Conservation (phyloP, 2,329 filamentous ascomycete genomes). For the Botrytis deweyae region DNA sequence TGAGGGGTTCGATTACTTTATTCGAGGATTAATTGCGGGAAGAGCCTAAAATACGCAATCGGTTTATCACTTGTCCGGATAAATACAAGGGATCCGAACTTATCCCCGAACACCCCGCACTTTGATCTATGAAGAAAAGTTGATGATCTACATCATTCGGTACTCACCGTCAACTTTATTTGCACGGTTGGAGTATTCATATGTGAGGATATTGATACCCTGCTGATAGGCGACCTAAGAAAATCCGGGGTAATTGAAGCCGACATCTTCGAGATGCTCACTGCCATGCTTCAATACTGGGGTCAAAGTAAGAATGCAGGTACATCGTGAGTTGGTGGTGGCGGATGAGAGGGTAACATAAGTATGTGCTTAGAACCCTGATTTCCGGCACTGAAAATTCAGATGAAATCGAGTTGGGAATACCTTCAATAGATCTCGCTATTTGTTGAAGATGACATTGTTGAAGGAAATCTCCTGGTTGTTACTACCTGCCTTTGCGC, state of each 20-base stretch:
- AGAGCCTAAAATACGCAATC: neutral
- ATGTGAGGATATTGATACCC: too few relatives aligned
- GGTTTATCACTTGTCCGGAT: conserved; percentile 9
- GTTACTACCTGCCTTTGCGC: neutral
- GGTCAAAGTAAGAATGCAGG: neutral
- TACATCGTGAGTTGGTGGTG: neutral
- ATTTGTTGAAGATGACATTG: neutral
- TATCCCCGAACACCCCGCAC: neutral
- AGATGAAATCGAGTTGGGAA: neutral
- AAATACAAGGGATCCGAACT: conserved; percentile 1
- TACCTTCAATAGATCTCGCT: neutral
- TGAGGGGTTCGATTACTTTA: neutral
- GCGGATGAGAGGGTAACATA: neutral
- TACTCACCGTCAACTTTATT: neutral
- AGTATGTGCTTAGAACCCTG: neutral
- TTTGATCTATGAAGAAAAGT: neutral
- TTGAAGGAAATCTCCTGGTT: neutral
- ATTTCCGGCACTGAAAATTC: too few relatives aligned
- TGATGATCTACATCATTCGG: conserved; percentile 8
- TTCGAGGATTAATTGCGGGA: conserved; percentile 4
- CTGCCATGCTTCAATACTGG: neutral
- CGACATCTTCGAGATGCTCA: conserved; percentile 4
- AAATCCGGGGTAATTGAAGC: conserved; percentile 11
- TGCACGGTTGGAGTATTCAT: neutral
- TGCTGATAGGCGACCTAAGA: neutral